phyloP scores from a whole-genome alignment of 352 stramenopile genomes.

The Phytophthora cajani region DNA sequence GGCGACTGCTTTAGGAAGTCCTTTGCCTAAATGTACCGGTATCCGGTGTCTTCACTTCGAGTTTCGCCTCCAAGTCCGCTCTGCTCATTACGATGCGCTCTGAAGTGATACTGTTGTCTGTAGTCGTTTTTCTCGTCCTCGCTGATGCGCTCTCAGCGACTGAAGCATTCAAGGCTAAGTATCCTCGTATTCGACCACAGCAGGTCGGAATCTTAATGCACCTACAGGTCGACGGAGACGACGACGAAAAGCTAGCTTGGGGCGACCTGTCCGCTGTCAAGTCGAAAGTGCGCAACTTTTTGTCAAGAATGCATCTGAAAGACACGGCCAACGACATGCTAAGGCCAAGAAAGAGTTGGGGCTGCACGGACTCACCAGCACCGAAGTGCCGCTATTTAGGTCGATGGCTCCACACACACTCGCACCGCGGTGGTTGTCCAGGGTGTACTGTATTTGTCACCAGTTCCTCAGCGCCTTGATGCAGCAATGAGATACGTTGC shows the following conservation, averaged over 20 bases:
- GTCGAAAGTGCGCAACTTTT: not conserved
- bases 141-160: not conserved
- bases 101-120: not conserved
- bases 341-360: not conserved
- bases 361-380: not conserved
- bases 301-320: not conserved
- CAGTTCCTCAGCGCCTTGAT: too few relatives aligned
- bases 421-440: too few relatives aligned
- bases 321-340: not conserved
- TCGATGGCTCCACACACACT: too few relatives aligned
- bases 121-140: not conserved
- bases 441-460: too few relatives aligned
- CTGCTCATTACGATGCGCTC: not conserved
- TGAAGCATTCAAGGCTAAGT: not conserved
- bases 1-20: too few relatives aligned
- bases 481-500: too few relatives aligned
- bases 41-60: too few relatives aligned
- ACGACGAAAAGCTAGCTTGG: not conserved
- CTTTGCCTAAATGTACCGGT: too few relatives aligned
- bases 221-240: not conserved
- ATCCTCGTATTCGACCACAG: not conserved
- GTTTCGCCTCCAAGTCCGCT: not conserved
- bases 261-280: not conserved
- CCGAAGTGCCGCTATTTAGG: too few relatives aligned
- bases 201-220: too few relatives aligned